A percentile compares a stretch with the other conserved stretches of the same genome.
These are phyloP conservation scores for Isoetes engelmannii DNA, from an alignment of 83 land plant species.

Conservation along the genomic window DNA sequence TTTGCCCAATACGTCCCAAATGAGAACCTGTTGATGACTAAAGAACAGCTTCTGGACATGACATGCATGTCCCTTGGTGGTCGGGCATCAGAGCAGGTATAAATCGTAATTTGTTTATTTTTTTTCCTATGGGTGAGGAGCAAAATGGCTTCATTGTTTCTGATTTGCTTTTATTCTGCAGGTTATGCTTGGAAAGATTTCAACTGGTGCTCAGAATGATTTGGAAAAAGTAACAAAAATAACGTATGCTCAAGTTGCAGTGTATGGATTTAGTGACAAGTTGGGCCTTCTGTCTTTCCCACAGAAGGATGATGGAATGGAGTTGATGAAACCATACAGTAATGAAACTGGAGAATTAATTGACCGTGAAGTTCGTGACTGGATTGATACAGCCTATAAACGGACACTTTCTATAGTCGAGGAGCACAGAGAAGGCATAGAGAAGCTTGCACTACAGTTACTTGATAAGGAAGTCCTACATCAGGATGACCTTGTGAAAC, in stretches of 20 bases:
- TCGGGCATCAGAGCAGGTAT: constrained; percentile 39
- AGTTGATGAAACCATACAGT: constrained; percentile 35
- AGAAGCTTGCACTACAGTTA: constrained; percentile 32
- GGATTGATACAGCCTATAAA: constrained; percentile 29
- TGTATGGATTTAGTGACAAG: constrained; percentile 39
- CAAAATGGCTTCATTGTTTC: not conserved
- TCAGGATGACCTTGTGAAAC: constrained; percentile 23
- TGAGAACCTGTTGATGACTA: constrained; percentile 38
- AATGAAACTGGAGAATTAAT: constrained; percentile 35
- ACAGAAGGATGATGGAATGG: constrained; percentile 33
- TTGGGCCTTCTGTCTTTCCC: constrained; percentile 48
- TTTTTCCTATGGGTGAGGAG: not conserved
- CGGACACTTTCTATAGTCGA: constrained; percentile 20
- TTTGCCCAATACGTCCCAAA: constrained; percentile 41
- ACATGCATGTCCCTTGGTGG: constrained; percentile 44
- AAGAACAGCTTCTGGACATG: constrained; percentile 39
- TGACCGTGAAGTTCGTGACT: constrained; percentile 38
- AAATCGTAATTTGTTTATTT: not conserved
- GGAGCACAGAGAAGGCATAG: constrained; percentile 30
- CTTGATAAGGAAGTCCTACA: constrained; percentile 33
- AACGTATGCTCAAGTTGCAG: constrained; percentile 42
- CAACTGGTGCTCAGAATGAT: constrained; percentile 44
- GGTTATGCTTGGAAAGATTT: constrained; percentile 35
- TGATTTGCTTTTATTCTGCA: constrained; percentile 5
- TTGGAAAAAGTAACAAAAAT: constrained; percentile 37